Conservation (phyloP, 1,284 basidiomycete genomes). For the Sanguinoderma infundibulare region DNA sequence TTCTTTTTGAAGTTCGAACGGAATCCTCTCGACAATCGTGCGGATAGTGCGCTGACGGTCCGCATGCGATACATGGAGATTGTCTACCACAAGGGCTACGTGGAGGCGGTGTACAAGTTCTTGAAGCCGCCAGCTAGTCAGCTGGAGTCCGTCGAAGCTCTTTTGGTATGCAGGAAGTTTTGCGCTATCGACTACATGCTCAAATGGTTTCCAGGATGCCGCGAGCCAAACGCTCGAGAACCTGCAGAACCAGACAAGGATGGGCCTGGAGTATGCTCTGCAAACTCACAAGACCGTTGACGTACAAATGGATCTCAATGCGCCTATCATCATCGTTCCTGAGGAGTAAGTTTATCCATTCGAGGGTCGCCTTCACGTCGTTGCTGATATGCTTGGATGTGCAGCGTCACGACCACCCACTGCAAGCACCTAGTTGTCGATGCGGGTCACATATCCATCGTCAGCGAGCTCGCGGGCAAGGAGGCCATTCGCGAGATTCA, state of each 20-base stretch:
- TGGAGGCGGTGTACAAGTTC: constrained; percentile 93
- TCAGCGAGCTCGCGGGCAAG: constrained; percentile 90
- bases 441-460: constrained; percentile 95
- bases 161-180: constrained; percentile 60
- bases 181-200: constrained; percentile 4
- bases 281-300: constrained; percentile 96
- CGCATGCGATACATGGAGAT: constrained; percentile 98
- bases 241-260: constrained; percentile 92
- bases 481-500: constrained; percentile 81
- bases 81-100: constrained; percentile 94
- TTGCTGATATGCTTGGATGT: constrained; percentile 7
- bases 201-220: constrained; percentile 63
- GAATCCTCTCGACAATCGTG: constrained; percentile 91
- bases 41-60: constrained; percentile 90
- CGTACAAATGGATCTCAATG: constrained; percentile 94
- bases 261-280: constrained; percentile 93
- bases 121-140: constrained; percentile 96
- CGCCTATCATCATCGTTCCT: constrained; percentile 96
- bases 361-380: neutral
- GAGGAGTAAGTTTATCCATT: constrained; percentile 69
- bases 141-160: constrained; percentile 92
- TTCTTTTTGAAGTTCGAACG: constrained; percentile 93
- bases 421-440: constrained; percentile 94
- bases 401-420: constrained; percentile 74
- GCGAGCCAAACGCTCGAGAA: constrained; percentile 96